These are phyloP conservation scores for Anthracocystis walkeri DNA, from an alignment of 1,284 basidiomycete genomes.

Conservation along the genomic window DNA sequence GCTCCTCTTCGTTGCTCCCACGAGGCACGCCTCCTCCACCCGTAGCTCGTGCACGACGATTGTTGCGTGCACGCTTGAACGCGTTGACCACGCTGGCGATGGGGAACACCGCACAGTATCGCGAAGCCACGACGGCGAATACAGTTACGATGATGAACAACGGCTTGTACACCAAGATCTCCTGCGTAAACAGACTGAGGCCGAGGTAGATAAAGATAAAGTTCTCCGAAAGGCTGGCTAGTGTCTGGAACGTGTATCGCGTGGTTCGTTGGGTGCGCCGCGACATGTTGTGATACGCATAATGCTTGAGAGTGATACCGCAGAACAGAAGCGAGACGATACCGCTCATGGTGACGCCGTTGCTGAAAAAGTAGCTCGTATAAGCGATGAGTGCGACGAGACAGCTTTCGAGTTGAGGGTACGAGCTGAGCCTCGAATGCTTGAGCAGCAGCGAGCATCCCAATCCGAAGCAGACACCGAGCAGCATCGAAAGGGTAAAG, in stretches of 20 bases:
- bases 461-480: constrained; percentile 91
- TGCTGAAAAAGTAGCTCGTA: constrained; percentile 97
- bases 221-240: constrained; percentile 83
- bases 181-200: constrained; percentile 90
- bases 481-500: constrained; percentile 91
- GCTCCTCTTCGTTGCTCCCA: constrained; percentile 47
- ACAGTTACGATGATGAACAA: constrained; percentile 79
- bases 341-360: constrained; percentile 91
- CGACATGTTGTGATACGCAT: constrained; percentile 99
- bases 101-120: constrained; percentile 96
- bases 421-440: constrained; percentile 87
- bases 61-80: constrained; percentile 83
- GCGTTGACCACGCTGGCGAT: constrained; percentile 95
- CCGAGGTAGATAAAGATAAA: constrained; percentile 99
- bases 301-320: constrained; percentile 98
- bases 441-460: constrained; percentile 91
- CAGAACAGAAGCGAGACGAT: constrained; percentile 98
- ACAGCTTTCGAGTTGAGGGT: constrained; percentile 87
- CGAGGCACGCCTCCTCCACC: constrained; percentile 50
- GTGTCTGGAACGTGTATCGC: constrained; percentile 78
- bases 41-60: constrained; percentile 68
- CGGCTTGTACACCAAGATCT: constrained; percentile 91
- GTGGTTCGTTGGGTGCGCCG: constrained; percentile 90
- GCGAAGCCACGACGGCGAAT: constrained; percentile 90
- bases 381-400: constrained; percentile 94